Evolutionary conservation across 495 filamentous ascomycete species (phyloP).

Genomic region (Pyrenula aspistea): DNA sequence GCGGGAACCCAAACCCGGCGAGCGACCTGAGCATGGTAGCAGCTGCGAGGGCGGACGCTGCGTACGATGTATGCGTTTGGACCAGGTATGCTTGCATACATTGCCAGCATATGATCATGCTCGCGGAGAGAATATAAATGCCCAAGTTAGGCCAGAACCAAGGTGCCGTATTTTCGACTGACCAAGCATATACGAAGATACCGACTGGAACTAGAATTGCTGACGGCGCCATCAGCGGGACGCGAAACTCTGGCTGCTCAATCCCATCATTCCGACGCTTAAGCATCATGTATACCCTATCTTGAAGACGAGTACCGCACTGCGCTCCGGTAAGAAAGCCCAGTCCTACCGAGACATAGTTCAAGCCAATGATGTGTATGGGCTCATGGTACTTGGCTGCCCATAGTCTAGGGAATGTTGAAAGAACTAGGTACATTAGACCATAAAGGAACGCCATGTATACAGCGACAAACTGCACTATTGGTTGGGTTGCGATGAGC

Average conservation of each 20-base stretch:
- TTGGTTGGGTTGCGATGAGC: slow-evolving; percentile 39
- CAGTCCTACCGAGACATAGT: slow-evolving; percentile 25
- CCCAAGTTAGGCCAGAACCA: slow-evolving; percentile 38
- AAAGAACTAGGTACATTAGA: slow-evolving; percentile 51
- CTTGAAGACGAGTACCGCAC: slow-evolving; percentile 12
- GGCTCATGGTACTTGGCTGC: slow-evolving; percentile 31
- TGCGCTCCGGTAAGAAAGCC: slow-evolving; percentile 22
- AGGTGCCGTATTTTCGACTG: slow-evolving; percentile 31
- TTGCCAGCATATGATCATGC: slow-evolving; percentile 54
- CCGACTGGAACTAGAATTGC: slow-evolving; percentile 42
- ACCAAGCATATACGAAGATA: slow-evolving; percentile 56
- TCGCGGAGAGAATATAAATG: slow-evolving; percentile 29
- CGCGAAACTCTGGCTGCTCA: slow-evolving; percentile 41
- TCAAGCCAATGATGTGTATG: slow-evolving; percentile 21
- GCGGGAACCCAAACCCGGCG: slow-evolving; percentile 64
- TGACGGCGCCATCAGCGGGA: slow-evolving; percentile 52
- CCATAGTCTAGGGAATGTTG: slow-evolving; percentile 45
- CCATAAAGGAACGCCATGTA: slow-evolving; percentile 57
- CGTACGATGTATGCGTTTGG: slow-evolving; percentile 64
- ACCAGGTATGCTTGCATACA: slow-evolving; percentile 64
- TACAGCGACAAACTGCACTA: slow-evolving; percentile 35
- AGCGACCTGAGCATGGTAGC: slow-evolving; percentile 52
- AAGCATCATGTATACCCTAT: slow-evolving; percentile 36
- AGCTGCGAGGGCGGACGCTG: slow-evolving; percentile 61
- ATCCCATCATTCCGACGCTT: slow-evolving; percentile 30